phyloP scores from a whole-genome alignment of 1,139 yeast species.

The Sugiyamaella paludigena region DNA sequence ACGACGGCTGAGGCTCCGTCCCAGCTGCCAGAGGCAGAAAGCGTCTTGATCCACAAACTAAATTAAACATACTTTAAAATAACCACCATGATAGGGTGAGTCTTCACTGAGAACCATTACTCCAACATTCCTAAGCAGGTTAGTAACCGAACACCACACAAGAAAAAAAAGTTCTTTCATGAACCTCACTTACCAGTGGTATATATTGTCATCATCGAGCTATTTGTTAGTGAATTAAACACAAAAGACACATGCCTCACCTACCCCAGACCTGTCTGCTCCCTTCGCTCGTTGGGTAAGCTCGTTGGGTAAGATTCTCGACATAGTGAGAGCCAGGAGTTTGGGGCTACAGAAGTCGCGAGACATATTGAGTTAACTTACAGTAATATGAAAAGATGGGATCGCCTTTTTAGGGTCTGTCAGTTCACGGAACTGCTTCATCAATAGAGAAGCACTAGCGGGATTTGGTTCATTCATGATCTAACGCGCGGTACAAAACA shows the following conservation, averaged over 20 bases:
- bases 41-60: neutral
- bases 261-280: too few species aligned
- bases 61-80: constrained; percentile 52
- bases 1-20: neutral
- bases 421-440: constrained; percentile 91
- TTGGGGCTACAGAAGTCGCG: neutral
- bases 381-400: constrained; percentile 82
- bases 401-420: constrained; percentile 91
- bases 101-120: constrained; percentile 89
- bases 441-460: constrained; percentile 64
- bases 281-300: too few species aligned
- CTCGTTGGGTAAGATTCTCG: too few species aligned
- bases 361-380: constrained; percentile 23
- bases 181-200: constrained; percentile 52
- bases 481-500: too few species aligned
- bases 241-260: too few species aligned
- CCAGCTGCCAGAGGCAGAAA: neutral
- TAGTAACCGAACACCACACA: neutral
- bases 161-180: neutral
- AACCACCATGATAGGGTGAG: constrained; percentile 94
- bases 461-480: constrained; percentile 13
- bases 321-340: too few species aligned
- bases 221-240: constrained; percentile 24
- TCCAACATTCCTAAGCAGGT: constrained; percentile 62
- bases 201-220: constrained; percentile 85